Conservation (phyloP, 1,284 basidiomycete genomes). For the Fistulinella cinereoalba region DNA sequence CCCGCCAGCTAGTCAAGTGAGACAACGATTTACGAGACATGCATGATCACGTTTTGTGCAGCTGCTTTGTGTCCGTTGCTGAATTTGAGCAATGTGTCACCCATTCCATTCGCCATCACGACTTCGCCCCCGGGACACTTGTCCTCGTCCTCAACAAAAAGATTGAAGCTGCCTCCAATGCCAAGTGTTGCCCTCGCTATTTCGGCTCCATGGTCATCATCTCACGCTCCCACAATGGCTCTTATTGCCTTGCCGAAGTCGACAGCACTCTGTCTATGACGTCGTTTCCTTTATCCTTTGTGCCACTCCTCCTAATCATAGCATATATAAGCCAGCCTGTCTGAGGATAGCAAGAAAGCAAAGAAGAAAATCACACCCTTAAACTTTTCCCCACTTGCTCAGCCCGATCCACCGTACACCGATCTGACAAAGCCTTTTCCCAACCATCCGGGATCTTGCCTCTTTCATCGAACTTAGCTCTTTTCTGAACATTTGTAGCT, state of each 20-base stretch:
- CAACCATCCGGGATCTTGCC: no score
- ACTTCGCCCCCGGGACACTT: conserved; percentile 23
- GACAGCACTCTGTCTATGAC: conserved; percentile 28
- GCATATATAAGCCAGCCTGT: no score
- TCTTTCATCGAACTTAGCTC: no score
- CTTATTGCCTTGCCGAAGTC: conserved; percentile 33
- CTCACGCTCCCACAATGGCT: conserved; percentile 15
- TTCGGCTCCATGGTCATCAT: conserved; percentile 34
- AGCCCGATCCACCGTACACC: no score
- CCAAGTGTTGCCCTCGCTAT: conserved; percentile 30
- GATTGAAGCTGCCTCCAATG: conserved; percentile 24
- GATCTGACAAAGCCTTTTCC: no score
- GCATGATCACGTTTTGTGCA: conserved; percentile 18
- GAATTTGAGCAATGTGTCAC: conserved; percentile 14
- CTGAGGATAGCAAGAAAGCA: no score
- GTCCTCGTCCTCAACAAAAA: conserved; percentile 29
- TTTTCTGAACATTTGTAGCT: no score
- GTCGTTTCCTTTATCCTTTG: no score
- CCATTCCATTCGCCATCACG: conserved; percentile 16
- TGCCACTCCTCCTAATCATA: no score
- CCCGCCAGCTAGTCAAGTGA: background rate
- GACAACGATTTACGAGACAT: background rate
- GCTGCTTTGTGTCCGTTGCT: conserved; percentile 15
- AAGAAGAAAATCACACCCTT: no score
- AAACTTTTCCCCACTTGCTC: no score